Conservation (phyloP, 2,329 filamentous ascomycete species). For the Cladophialophora carrionii region DNA sequence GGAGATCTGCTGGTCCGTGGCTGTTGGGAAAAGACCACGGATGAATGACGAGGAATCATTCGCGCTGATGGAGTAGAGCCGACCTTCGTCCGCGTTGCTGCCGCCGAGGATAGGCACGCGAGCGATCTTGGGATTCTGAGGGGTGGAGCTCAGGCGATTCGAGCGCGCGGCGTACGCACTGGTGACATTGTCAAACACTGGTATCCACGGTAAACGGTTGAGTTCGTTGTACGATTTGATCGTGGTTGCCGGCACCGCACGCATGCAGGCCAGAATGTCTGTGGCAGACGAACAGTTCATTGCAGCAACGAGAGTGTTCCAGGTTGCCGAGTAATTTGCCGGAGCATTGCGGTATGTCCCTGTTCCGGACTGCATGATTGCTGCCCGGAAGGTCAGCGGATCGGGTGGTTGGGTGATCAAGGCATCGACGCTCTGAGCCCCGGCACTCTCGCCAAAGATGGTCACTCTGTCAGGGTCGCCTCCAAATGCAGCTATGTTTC, state of each 20-base stretch:
- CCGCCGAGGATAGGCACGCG: slow-evolving; percentile 51
- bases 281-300: slow-evolving; percentile 23
- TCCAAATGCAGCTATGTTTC: slow-evolving; percentile 44
- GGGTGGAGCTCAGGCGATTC: slow-evolving; percentile 43
- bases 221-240: slow-evolving; percentile 42
- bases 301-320: slow-evolving; percentile 23
- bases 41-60: slow-evolving; percentile 18
- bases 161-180: slow-evolving; percentile 42
- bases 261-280: slow-evolving; percentile 26
- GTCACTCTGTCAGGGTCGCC: slow-evolving; percentile 44
- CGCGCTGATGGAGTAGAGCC: slow-evolving; percentile 20
- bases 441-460: slow-evolving; percentile 46
- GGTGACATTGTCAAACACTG: slow-evolving; percentile 27
- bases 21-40: slow-evolving; percentile 12
- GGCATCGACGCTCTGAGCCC: slow-evolving; percentile 23
- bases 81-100: slow-evolving; percentile 50
- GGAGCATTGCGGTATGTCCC: background rate
- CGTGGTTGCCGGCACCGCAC: slow-evolving; percentile 28
- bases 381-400: slow-evolving; percentile 39
- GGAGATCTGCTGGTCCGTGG: slow-evolving; percentile 20
- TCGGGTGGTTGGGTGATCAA: slow-evolving; percentile 34
- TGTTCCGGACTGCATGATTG: slow-evolving; percentile 38
- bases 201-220: slow-evolving; percentile 20
- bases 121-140: slow-evolving; percentile 40
- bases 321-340: slow-evolving; percentile 19